phyloP scores from a whole-genome alignment of 2,329 filamentous ascomycete genomes.

The Aspergillus sp. region DNA sequence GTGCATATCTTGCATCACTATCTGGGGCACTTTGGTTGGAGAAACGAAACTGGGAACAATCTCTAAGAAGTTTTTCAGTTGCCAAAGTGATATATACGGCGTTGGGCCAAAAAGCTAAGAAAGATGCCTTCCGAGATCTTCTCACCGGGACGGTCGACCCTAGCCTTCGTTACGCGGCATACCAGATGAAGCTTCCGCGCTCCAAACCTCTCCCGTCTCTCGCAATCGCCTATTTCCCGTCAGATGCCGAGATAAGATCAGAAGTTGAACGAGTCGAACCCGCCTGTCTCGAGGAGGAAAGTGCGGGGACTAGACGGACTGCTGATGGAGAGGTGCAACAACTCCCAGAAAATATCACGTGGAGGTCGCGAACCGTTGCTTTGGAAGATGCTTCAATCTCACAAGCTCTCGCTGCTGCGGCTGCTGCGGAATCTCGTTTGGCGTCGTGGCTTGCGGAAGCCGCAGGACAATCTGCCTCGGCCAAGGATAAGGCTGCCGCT shows the following conservation, averaged over 20 bases:
- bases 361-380: conserved; percentile 79
- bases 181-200: conserved; percentile 81
- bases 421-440: conserved; percentile 50
- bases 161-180: conserved; percentile 89
- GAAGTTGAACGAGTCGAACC: conserved; percentile 69
- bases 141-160: conserved; percentile 83
- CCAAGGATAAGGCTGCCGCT: conserved; percentile 68
- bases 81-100: conserved; percentile 79
- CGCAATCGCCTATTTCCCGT: conserved; percentile 72
- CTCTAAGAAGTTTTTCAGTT: conserved; percentile 69
- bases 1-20: conserved; percentile 75
- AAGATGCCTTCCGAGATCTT: conserved; percentile 80
- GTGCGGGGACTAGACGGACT: conserved; percentile 44
- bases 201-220: conserved; percentile 77
- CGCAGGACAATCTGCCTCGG: conserved; percentile 33
- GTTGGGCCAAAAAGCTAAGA: conserved; percentile 59
- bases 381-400: conserved; percentile 93
- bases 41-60: conserved; percentile 78
- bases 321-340: conserved; percentile 42
- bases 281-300: conserved; percentile 58
- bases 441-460: conserved; percentile 42
- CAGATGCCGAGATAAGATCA: conserved; percentile 55
- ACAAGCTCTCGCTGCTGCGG: conserved; percentile 69
- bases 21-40: conserved; percentile 77
- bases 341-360: conserved; percentile 70